These are phyloP conservation scores for Moesziomyces parantarcticus DNA, from an alignment of 1,284 basidiomycete genomes.

Conservation along the genomic window DNA sequence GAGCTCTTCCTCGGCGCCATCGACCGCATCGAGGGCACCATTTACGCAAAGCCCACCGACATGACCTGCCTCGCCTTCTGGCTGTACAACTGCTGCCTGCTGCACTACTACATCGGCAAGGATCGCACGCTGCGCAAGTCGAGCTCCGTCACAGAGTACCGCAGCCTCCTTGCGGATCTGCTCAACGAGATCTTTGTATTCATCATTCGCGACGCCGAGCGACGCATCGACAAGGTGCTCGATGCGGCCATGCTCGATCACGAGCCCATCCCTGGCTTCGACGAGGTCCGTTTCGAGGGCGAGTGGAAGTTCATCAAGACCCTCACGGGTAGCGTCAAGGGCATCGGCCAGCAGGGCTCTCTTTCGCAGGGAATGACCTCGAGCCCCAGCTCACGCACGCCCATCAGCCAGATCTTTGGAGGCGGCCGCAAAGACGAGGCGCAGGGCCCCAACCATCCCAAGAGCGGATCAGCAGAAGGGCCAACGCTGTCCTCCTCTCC, in stretches of 20 bases:
- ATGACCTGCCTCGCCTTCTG: conserved; percentile 89
- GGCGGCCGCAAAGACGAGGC: conserved; percentile 13
- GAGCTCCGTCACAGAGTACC: conserved; percentile 41
- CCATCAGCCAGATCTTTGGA: conserved; percentile 55
- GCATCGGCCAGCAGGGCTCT: conserved; percentile 25
- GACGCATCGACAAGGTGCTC: conserved; percentile 85
- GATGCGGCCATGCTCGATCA: conserved; percentile 87
- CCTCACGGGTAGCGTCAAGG: conserved; percentile 59
- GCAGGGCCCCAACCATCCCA: neutral
- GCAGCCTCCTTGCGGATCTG: conserved; percentile 70
- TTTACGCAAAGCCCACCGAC: conserved; percentile 79
- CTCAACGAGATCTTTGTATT: conserved; percentile 94
- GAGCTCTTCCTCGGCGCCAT: conserved; percentile 89
- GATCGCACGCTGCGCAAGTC: conserved; percentile 45
- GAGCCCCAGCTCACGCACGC: conserved; percentile 39
- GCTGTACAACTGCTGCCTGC: conserved; percentile 89
- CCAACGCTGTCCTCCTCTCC: conserved; percentile 19
- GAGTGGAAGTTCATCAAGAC: conserved; percentile 76
- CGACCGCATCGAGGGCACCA: conserved; percentile 88
- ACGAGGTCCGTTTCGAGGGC: conserved; percentile 89
- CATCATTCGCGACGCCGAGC: conserved; percentile 90
- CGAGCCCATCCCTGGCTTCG: conserved; percentile 79
- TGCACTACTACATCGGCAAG: conserved; percentile 86
- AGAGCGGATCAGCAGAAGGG: conserved; percentile 4
- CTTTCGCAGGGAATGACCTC: conserved; percentile 29